These are phyloP conservation scores for Zelopaecilomyces penicillatus DNA, from an alignment of 2,329 filamentous ascomycete species.

Conservation along the genomic window DNA sequence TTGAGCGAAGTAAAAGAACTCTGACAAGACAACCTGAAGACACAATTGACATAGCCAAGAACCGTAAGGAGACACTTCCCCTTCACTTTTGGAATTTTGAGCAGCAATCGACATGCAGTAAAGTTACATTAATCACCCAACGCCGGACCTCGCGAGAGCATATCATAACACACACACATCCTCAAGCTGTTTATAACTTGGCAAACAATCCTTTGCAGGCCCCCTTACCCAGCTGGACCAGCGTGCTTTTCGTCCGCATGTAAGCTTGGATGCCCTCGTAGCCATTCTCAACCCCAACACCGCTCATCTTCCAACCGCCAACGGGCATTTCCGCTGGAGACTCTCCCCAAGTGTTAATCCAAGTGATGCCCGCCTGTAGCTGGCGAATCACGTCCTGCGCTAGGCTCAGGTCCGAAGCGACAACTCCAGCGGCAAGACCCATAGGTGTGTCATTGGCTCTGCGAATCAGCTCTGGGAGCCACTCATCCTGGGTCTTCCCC, in stretches of 20 bases:
- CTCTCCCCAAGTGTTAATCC: conserved; percentile 94
- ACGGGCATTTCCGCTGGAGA: conserved; percentile 87
- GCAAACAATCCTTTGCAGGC: conserved; percentile 59
- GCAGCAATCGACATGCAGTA: too few species aligned
- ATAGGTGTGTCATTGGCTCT: conserved; percentile 71
- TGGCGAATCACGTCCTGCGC: conserved; percentile 64
- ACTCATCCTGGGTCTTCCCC: conserved; percentile 21
- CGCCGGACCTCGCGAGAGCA: too few species aligned
- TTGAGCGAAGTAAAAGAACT: too few species aligned
- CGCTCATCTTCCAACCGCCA: conserved; percentile 86
- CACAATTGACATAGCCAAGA: too few species aligned
- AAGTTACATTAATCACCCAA: too few species aligned
- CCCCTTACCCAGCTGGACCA: conserved; percentile 69
- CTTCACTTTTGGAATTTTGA: too few species aligned
- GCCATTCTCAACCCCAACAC: conserved; percentile 81
- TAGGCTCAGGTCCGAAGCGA: conserved; percentile 64
- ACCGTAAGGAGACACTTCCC: too few species aligned
- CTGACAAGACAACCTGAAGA: too few species aligned
- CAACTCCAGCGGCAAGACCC: conserved; percentile 77
- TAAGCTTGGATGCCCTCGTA: conserved; percentile 70
- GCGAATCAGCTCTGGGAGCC: conserved; percentile 57
- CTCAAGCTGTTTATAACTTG: conserved; percentile 42
- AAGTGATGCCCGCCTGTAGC: conserved; percentile 79
- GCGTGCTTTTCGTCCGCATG: conserved; percentile 78
- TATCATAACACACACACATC: neutral